These are phyloP conservation scores for Capsella bursapastoris DNA, from an alignment of 345 rosid species.

Conservation along the genomic window DNA sequence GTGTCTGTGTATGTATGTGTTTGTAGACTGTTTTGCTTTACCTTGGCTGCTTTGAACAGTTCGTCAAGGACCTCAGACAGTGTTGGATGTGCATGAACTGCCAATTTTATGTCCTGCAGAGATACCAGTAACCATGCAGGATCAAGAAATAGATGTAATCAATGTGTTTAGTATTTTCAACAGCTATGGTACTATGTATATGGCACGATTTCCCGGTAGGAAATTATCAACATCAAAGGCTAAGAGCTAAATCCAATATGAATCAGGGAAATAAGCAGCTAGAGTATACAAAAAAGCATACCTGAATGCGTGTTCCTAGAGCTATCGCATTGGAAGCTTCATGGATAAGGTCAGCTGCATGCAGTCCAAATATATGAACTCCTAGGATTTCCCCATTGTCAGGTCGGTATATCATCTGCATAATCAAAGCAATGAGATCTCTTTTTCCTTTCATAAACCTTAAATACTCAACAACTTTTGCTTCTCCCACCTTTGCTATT, in stretches of 20 bases:
- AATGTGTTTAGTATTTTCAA: background rate
- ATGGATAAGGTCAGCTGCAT: constrained; percentile 99
- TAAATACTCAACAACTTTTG: constrained; percentile 2
- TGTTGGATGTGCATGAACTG: constrained; percentile 99
- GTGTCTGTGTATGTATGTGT: background rate
- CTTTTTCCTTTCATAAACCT: constrained; percentile 27
- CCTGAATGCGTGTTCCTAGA: constrained; percentile 86
- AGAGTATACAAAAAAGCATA: constrained; percentile 27
- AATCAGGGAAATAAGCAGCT: constrained; percentile 8
- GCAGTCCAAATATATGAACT: constrained; percentile 95
- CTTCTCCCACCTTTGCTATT: constrained; percentile 76
- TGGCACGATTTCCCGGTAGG: background rate
- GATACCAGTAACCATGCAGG: constrained; percentile 30
- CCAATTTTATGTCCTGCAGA: constrained; percentile 83
- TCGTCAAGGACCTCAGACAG: constrained; percentile 98
- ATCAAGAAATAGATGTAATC: constrained; percentile 20
- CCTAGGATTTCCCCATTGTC: constrained; percentile 98
- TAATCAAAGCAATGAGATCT: constrained; percentile 25
- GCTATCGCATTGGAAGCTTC: constrained; percentile 99
- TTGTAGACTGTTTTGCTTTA: constrained; percentile 40
- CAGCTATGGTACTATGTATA: background rate
- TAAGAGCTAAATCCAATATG: background rate
- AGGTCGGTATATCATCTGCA: constrained; percentile 95
- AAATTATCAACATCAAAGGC: background rate
- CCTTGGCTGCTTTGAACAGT: constrained; percentile 95